Conservation (phyloP, 495 filamentous ascomycete species). For the Halenospora varia region DNA sequence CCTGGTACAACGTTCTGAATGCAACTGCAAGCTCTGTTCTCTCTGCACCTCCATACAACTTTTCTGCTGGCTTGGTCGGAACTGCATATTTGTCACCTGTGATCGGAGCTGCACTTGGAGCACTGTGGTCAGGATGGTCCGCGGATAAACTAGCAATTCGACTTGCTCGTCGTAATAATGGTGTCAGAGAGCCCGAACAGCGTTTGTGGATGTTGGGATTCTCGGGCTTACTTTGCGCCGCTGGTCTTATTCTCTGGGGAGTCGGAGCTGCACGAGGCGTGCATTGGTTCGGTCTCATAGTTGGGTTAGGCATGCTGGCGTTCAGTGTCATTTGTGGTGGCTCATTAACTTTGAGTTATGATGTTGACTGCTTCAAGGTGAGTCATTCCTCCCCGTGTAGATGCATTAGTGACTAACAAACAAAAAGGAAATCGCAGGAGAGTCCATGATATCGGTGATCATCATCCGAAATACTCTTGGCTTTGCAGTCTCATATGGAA, state of each 20-base stretch:
- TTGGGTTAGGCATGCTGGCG: constrained; percentile 15
- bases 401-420: too few relatives aligned
- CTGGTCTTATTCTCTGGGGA: constrained; percentile 58
- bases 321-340: constrained; percentile 15
- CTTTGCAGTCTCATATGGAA: constrained; percentile 22
- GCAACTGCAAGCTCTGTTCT: constrained; percentile 59
- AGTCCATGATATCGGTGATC: constrained; percentile 46
- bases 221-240: constrained; percentile 48
- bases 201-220: constrained; percentile 57
- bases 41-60: constrained; percentile 51
- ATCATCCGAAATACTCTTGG: constrained; percentile 59
- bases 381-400: too few relatives aligned
- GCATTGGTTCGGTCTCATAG: constrained; percentile 12
- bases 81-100: constrained; percentile 43
- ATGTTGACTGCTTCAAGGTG: constrained; percentile 10
- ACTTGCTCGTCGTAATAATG: constrained; percentile 42
- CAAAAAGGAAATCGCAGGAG: constrained; percentile 45
- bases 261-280: constrained; percentile 51
- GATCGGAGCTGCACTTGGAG: constrained; percentile 6
- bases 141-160: constrained; percentile 2
- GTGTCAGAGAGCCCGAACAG: constrained; percentile 58
- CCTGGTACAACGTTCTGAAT: constrained; percentile 64
- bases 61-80: constrained; percentile 54
- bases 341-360: constrained; percentile 15
- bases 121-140: background rate